These are phyloP conservation scores for Immersiella caudata DNA, from an alignment of 495 filamentous ascomycete species.

Conservation along the genomic window DNA sequence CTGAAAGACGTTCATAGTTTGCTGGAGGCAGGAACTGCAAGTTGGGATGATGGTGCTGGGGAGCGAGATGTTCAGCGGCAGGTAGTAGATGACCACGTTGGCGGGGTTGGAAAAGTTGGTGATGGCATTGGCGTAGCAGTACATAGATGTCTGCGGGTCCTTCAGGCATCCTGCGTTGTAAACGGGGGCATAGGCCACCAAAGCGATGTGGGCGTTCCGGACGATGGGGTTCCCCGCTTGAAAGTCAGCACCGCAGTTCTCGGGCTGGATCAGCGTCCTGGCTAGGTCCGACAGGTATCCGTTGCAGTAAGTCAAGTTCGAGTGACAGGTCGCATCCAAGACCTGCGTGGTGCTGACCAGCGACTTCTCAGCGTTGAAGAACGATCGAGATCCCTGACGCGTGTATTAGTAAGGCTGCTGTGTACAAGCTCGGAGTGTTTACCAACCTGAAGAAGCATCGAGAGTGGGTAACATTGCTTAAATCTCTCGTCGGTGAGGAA, in stretches of 20 bases:
- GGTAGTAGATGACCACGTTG: conserved; percentile 77
- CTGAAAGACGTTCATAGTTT: conserved; percentile 72
- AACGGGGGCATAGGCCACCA: conserved; percentile 71
- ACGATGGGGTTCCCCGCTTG: conserved; percentile 67
- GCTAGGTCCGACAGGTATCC: conserved; percentile 63
- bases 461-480: conserved; percentile 71
- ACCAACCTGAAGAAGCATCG: conserved; percentile 67
- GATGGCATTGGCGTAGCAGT: conserved; percentile 83
- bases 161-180: conserved; percentile 78
- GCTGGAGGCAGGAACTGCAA: conserved; percentile 68
- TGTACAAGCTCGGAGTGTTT: neutral
- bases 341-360: conserved; percentile 65
- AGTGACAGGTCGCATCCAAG: conserved; percentile 71
- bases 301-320: conserved; percentile 61
- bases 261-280: conserved; percentile 53
- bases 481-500: conserved; percentile 68
- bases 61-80: conserved; percentile 75
- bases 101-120: conserved; percentile 69
- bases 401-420: neutral
- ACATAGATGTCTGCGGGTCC: conserved; percentile 56
- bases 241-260: conserved; percentile 74
- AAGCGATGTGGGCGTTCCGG: conserved; percentile 62
- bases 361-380: conserved; percentile 74
- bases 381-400: conserved; percentile 58
- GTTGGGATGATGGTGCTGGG: conserved; percentile 64